Evolutionary conservation across 2,329 filamentous ascomycete genomes (phyloP), one percentile per base, ranked within the genome.

Genomic region (Trichoderma aggressivum): DNA sequence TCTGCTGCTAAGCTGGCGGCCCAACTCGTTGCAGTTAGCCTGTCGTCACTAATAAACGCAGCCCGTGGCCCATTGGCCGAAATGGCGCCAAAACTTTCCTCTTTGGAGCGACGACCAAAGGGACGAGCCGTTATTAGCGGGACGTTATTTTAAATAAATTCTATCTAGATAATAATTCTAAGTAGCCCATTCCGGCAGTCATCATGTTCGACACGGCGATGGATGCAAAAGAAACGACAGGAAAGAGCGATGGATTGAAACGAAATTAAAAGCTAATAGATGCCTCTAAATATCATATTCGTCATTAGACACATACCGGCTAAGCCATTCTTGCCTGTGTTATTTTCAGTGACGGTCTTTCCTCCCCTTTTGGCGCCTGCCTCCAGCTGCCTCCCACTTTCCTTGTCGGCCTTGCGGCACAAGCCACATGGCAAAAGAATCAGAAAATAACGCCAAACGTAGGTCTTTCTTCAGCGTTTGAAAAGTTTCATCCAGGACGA

Each of bases 61-160:
- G 53, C 53, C 24, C 11, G 50, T 43, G 14, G 47, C 50, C 63
- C 34, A 66, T 66, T 66, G 63, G 63, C 34, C 32, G 28, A n/a
- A 43, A 53, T 28, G 56, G 16, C 36, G 28, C 58, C 65, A 24
- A n/a, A 53, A 28, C 43, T 39, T 50, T n/a, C 65, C n/a, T 24
- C 65, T 61, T 50, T 53, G 36, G 56, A 68, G 65, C n/a, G 36
- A 61, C 11, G 14, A 50, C n/a, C n/a, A 26, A 69, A 53, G 65
- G 56, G 65, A 61, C 65, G 65, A 69, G 65, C 58, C 63, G 63
- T 58, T 39, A 43, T 43, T 66, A 66, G 63, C 32, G 63, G 53
- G 34, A 12, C 34, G 43, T 58, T 66, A 43, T 58, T 58, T 21
- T 10, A 43, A 26, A 34, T 21, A 39, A 34, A 7, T 59, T 32